Evolutionary conservation across 169 alveolate genomes (phyloP).

Genomic region (Eimeria acervulina): DNA sequence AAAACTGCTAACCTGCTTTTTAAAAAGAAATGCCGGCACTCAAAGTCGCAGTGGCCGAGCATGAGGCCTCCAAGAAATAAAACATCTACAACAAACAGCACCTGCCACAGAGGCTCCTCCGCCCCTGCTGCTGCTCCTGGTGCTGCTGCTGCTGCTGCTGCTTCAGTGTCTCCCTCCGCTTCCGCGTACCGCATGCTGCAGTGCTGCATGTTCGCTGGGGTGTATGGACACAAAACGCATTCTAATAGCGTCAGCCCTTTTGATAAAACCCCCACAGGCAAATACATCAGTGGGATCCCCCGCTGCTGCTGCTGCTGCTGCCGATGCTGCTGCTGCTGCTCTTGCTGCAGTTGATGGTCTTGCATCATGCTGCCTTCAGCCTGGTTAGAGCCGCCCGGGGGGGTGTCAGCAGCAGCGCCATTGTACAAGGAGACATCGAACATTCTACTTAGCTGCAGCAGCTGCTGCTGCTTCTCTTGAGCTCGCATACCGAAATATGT

Average conservation of each 20-base stretch:
- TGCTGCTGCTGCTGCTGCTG: slow-evolving; percentile 35
- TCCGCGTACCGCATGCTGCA: slow-evolving; percentile 21
- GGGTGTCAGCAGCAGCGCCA: not conserved
- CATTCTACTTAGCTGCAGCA: slow-evolving; percentile 15
- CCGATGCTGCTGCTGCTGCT: slow-evolving; percentile 51
- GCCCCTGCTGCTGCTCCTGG: not conserved
- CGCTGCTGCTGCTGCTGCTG: slow-evolving; percentile 34
- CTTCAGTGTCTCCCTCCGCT: not conserved
- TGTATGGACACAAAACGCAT: slow-evolving; percentile 61
- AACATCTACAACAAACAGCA: slow-evolving; percentile 75
- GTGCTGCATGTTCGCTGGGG: slow-evolving; percentile 51
- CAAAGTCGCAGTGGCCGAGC: slow-evolving; percentile 78
- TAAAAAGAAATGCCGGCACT: slow-evolving; percentile 78
- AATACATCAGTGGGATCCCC: not conserved
- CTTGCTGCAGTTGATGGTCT: not conserved
- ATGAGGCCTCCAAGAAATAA: slow-evolving; percentile 74
- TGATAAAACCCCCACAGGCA: slow-evolving; percentile 34
- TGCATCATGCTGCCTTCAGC: not conserved
- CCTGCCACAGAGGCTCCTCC: slow-evolving; percentile 47
- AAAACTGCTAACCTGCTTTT: slow-evolving; percentile 35
- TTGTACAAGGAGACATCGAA: slow-evolving; percentile 21
- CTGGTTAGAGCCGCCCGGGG: not conserved
- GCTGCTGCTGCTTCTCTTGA: slow-evolving; percentile 42
- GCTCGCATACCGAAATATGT: not conserved
- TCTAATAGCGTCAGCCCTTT: slow-evolving; percentile 52